phyloP scores from a whole-genome alignment of 768 basidiomycete genomes.

The Agaricus subrufescens region DNA sequence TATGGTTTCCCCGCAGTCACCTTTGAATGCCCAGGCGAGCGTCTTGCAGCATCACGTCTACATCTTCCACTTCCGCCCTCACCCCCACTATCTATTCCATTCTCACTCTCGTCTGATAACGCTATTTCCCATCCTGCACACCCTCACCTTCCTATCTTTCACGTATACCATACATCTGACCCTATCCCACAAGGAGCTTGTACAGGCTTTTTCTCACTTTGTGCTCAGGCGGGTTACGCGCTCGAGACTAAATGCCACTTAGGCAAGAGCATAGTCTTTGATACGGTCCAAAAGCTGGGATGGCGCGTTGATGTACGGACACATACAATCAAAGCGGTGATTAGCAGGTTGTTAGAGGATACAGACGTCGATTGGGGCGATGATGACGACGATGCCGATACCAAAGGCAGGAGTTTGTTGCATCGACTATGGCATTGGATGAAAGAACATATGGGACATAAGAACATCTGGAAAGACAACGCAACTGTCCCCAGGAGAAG shows the following conservation, averaged over 20 bases:
- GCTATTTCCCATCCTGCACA: conserved; percentile 31
- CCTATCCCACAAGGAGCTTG: conserved; percentile 87
- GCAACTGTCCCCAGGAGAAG: conserved; percentile 21
- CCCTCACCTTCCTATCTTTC: conserved; percentile 46
- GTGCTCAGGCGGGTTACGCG: conserved; percentile 83
- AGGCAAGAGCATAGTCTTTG: conserved; percentile 83
- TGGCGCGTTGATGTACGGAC: conserved; percentile 82
- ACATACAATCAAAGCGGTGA: conserved; percentile 67
- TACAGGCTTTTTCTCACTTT: conserved; percentile 69
- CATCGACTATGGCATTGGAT: conserved; percentile 6
- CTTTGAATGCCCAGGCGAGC: conserved; percentile 83
- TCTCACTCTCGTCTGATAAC: neutral
- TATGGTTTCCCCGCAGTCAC: conserved; percentile 90
- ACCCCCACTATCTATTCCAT: conserved; percentile 31
- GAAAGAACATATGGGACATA: conserved; percentile 4
- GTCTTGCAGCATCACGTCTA: conserved; percentile 69
- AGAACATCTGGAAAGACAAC: conserved; percentile 27
- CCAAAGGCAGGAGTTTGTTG: conserved; percentile 25
- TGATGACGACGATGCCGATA: conserved; percentile 13
- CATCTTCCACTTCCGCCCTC: conserved; percentile 82
- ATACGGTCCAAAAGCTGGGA: conserved; percentile 75
- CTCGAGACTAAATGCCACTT: conserved; percentile 86
- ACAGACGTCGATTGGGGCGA: conserved; percentile 49
- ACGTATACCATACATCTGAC: conserved; percentile 90
- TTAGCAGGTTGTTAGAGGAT: conserved; percentile 53